Evolutionary conservation across 2,329 filamentous ascomycete genomes (phyloP).

Genomic region (Talaromyces sp.): DNA sequence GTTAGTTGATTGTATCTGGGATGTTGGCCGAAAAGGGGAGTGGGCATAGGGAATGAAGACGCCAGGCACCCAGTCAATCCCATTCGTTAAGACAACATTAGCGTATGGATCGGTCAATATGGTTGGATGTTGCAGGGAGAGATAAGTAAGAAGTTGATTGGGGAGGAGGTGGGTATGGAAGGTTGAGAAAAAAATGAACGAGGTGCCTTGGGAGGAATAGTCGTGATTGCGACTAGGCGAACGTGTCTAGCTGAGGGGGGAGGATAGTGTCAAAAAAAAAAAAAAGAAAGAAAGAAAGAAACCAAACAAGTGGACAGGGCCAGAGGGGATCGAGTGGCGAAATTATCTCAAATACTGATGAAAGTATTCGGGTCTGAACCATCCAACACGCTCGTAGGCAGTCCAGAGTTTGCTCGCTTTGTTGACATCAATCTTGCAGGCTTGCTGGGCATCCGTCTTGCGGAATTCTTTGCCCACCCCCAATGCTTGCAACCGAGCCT

Average conservation of each 20-base stretch:
- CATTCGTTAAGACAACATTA: neutral
- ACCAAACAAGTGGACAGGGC: neutral
- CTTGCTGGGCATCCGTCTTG: constrained; percentile 93
- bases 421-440: constrained; percentile 98
- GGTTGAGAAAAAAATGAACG: too few species aligned
- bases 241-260: neutral
- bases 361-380: constrained; percentile 66
- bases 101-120: neutral
- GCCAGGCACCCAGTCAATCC: neutral
- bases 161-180: neutral
- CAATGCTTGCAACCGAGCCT: constrained; percentile 69
- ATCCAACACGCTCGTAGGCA: constrained; percentile 83
- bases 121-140: neutral
- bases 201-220: too few species aligned
- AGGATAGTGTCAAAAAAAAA: neutral
- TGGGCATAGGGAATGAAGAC: neutral
- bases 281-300: neutral
- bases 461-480: constrained; percentile 78
- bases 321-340: too few species aligned
- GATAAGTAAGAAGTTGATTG: neutral
- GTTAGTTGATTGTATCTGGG: constrained; percentile 2
- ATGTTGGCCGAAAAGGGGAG: neutral
- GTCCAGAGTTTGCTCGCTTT: constrained; percentile 93
- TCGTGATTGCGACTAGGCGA: too few species aligned
- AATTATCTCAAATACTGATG: constrained; percentile 40